Evolutionary conservation across 345 rosid species (phyloP).

Genomic region (Heritiera littoralis): DNA sequence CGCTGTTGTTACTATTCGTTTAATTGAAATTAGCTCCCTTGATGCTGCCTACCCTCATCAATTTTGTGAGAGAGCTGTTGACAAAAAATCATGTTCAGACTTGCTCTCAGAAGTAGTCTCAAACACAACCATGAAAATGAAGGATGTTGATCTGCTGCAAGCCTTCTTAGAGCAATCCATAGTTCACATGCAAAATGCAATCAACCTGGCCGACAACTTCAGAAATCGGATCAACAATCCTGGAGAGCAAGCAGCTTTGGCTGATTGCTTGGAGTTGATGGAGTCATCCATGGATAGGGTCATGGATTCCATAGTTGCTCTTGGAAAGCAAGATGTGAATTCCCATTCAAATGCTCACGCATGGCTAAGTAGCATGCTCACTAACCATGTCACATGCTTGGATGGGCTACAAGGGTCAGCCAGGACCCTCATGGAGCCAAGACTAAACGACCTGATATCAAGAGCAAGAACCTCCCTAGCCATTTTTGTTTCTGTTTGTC

Average conservation of each 20-base stretch:
- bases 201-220: slow-evolving; percentile 20
- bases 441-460: slow-evolving; percentile 51
- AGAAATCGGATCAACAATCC: slow-evolving; percentile 36
- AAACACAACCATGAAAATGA: slow-evolving; percentile 23
- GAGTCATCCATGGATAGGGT: slow-evolving; percentile 54
- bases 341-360: slow-evolving; percentile 55
- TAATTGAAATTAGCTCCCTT: slow-evolving; percentile 19
- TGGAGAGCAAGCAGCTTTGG: slow-evolving; percentile 39
- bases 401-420: slow-evolving; percentile 49
- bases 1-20: slow-evolving; percentile 29
- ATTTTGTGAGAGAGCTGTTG: slow-evolving; percentile 42
- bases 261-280: slow-evolving; percentile 60
- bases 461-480: slow-evolving; percentile 59
- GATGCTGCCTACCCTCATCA: slow-evolving; percentile 20
- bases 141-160: slow-evolving; percentile 37
- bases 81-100: slow-evolving; percentile 44
- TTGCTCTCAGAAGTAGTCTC: slow-evolving; percentile 40
- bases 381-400: slow-evolving; percentile 75
- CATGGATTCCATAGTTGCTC: slow-evolving; percentile 47
- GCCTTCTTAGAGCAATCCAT: slow-evolving; percentile 39
- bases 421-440: slow-evolving; percentile 34
- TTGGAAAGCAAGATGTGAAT: slow-evolving; percentile 31
- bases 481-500: slow-evolving; percentile 46
- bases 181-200: slow-evolving; percentile 28
- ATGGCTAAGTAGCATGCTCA: slow-evolving; percentile 80